Evolutionary conservation across 2,329 filamentous ascomycete species (phyloP).

Genomic region (Cercospora berteroae): DNA sequence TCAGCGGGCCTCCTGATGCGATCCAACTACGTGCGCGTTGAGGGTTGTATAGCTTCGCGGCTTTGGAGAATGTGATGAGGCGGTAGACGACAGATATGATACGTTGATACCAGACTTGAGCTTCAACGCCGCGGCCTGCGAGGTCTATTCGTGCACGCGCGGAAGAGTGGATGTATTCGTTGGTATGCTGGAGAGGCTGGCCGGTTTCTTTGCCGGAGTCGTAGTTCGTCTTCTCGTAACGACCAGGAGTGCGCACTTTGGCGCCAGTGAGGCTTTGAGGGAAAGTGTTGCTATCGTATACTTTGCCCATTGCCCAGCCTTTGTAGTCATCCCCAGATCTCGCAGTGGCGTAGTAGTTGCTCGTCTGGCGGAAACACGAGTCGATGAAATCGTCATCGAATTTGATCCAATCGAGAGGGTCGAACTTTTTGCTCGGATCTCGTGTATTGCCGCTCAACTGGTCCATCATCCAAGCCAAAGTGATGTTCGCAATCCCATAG

Average conservation of each 20-base stretch:
- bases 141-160: slow-evolving; percentile 38
- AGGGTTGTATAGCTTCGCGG: slow-evolving; percentile 25
- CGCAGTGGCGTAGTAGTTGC: slow-evolving; percentile 25
- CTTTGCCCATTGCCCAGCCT: slow-evolving; percentile 36
- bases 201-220: slow-evolving; percentile 29
- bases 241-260: slow-evolving; percentile 32
- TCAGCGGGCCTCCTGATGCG: slow-evolving; percentile 28
- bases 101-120: slow-evolving; percentile 26
- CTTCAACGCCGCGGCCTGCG: slow-evolving; percentile 33
- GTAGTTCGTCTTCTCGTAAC: slow-evolving; percentile 34
- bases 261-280: slow-evolving; percentile 35
- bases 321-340: slow-evolving; percentile 22
- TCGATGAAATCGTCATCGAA: slow-evolving; percentile 38
- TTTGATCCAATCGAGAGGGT: slow-evolving; percentile 36
- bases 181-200: slow-evolving; percentile 32
- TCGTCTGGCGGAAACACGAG: slow-evolving; percentile 31
- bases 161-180: slow-evolving; percentile 39
- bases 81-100: slow-evolving; percentile 23
- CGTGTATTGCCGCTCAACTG: slow-evolving; percentile 36
- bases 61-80: slow-evolving; percentile 21
- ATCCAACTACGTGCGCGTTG: slow-evolving; percentile 24
- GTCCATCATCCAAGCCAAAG: slow-evolving; percentile 47
- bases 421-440: slow-evolving; percentile 25
- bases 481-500: slow-evolving; percentile 40
- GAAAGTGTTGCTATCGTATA: slow-evolving; percentile 39